Evolutionary conservation across 495 filamentous ascomycete genomes (phyloP).

Genomic region (Lasiosphaeria ovina): DNA sequence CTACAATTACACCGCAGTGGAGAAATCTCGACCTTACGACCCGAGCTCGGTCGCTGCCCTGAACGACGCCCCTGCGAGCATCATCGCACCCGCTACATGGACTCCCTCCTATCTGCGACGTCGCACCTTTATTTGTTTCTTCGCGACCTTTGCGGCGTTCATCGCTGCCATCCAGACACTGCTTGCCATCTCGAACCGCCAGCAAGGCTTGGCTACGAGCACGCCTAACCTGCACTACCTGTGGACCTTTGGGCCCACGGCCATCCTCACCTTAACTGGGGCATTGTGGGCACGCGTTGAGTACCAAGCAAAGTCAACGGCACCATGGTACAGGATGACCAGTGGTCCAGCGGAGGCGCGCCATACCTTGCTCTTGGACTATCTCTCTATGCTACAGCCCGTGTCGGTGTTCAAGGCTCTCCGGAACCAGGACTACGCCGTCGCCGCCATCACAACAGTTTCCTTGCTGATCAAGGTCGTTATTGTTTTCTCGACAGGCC

Average conservation of each 20-base stretch:
- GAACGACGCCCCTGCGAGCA: too few species aligned
- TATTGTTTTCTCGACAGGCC: conserved; percentile 20
- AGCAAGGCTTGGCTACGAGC: conserved; percentile 16
- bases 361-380: conserved; percentile 1
- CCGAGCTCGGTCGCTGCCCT: too few species aligned
- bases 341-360: conserved; percentile 3
- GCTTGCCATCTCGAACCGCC: conserved; percentile 14
- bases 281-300: conserved; percentile 31
- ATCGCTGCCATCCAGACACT: conserved; percentile 16
- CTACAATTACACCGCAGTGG: too few species aligned
- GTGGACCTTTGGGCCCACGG: conserved; percentile 37
- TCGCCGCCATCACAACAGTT: conserved; percentile 12
- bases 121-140: neutral
- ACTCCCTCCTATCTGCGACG: neutral
- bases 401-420: conserved; percentile 12
- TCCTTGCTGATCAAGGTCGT: conserved; percentile 19
- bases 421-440: conserved; percentile 14
- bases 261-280: conserved; percentile 26
- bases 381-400: conserved; percentile 6
- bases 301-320: conserved; percentile 27
- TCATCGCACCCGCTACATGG: too few species aligned
- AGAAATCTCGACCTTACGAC: too few species aligned
- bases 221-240: conserved; percentile 22
- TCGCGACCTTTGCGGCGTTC: neutral
- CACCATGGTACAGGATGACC: conserved; percentile 29